phyloP scores from a whole-genome alignment of 2,329 filamentous ascomycete genomes.

The Fusarium brachygibbosum region DNA sequence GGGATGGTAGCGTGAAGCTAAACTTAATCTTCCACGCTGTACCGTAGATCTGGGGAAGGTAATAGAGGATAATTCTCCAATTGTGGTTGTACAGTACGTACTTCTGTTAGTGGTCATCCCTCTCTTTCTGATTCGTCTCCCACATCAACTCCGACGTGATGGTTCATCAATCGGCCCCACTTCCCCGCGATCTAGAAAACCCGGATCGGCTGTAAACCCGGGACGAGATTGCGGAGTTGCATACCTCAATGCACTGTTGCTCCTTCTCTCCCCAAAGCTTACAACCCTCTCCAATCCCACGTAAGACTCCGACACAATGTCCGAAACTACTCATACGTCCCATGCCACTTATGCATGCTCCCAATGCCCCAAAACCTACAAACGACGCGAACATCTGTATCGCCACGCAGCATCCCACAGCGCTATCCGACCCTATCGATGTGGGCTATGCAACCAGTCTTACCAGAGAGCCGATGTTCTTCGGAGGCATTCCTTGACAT shows the following conservation, averaged over 20 bases:
- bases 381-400: slow-evolving; percentile 6
- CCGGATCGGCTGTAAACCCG: not conserved
- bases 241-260: too few relatives aligned
- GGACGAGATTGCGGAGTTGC: not conserved
- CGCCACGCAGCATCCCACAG: slow-evolving; percentile 12
- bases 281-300: not conserved
- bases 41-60: not conserved
- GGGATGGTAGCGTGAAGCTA: not conserved
- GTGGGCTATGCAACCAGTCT: not conserved
- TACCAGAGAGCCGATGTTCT: slow-evolving; percentile 9
- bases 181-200: not conserved
- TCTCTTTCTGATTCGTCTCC: slow-evolving; percentile 6
- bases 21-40: too few relatives aligned
- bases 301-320: not conserved
- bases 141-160: slow-evolving; percentile 9
- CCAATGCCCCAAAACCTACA: slow-evolving; percentile 2
- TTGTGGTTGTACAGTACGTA: not conserved
- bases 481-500: not conserved
- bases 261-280: too few relatives aligned
- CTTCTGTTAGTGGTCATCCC: not conserved
- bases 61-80: not conserved
- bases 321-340: not conserved
- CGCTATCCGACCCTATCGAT: not conserved
- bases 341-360: not conserved
- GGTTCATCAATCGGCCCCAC: not conserved